Evolutionary conservation across 331 rosid genomes (phyloP).

Genomic region (Quercus lobata): DNA sequence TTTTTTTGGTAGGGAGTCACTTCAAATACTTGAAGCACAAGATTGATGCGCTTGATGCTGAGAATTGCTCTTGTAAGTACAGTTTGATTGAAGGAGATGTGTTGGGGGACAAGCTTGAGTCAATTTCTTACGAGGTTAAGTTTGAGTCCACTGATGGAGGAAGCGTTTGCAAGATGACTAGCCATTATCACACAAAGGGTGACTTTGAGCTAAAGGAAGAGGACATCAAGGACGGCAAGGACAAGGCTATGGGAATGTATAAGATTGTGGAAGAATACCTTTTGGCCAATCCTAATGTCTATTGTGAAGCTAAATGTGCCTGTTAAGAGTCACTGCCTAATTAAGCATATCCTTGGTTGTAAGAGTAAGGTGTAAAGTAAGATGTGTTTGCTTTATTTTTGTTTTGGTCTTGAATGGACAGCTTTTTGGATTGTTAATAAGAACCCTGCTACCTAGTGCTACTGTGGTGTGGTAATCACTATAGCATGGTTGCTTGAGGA

Average conservation of each 20-base stretch:
- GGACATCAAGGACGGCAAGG: conserved; percentile 20
- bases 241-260: conserved; percentile 29
- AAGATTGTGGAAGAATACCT: conserved; percentile 24
- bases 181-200: conserved; percentile 14
- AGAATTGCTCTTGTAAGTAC: conserved; percentile 22
- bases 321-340: too few relatives aligned
- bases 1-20: conserved; percentile 6
- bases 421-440: too few relatives aligned
- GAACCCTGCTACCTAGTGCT: too few relatives aligned
- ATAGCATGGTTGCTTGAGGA: too few relatives aligned
- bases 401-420: too few relatives aligned
- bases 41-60: conserved; percentile 20
- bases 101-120: conserved; percentile 17
- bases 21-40: conserved; percentile 27
- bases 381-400: too few relatives aligned
- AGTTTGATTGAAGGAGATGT: conserved; percentile 26
- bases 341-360: too few relatives aligned
- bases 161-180: conserved; percentile 20
- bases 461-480: too few relatives aligned
- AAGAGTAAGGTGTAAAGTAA: too few relatives aligned
- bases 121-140: conserved; percentile 11
- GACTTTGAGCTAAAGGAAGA: conserved; percentile 26
- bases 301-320: neutral
- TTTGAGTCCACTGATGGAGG: conserved; percentile 17
- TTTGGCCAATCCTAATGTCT: conserved; percentile 21